Evolutionary conservation across 2,329 filamentous ascomycete genomes (phyloP), one percentile per base, ranked within the genome.

Genomic region (Sphaerostilbella broomeana): DNA sequence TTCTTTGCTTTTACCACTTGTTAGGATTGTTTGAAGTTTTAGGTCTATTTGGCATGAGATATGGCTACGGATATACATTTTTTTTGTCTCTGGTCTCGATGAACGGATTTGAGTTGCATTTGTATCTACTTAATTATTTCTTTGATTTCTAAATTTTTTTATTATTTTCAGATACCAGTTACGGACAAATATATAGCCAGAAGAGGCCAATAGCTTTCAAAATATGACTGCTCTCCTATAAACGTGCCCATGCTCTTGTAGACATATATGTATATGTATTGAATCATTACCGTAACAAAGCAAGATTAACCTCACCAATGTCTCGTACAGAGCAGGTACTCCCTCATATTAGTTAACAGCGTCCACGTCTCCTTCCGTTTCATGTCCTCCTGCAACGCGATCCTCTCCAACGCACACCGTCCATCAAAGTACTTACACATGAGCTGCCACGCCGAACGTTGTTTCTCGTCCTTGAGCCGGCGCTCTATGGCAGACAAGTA

Each of bases 351-450:
- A 27, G 72, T 73, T 40, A 84, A 59, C 39, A 81, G 66, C 32
- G 75, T 73, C 68, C 84, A 88, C 11, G 87, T 73, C 50, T 85
- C 81, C 63, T 90, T 94, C 41, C 87, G 72, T 67, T 92, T 94
- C 65, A 94, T 74, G 5, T 85, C 84, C 63, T 95, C 87, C 41
- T 83, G 75, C n/a, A 92, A 67, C 1, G 84, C 78, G 48, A 98
- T 84, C 51, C 89, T 81, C 64, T 98, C 92, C 44, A 97, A 69
- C 3, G 89, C 82, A 55, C 84, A 81, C 41, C 73, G 75, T 1
- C 92, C 92, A 58, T 97, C 89, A 51, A 97, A 86, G 60, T 95
- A 92, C 59, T 84, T 86, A 52, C 81, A 74, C 51, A 95, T 79
- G 30, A 73, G 68, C 2, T 78, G 75, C 84, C 88, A 94, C 33